phyloP scores from a whole-genome alignment of 495 filamentous ascomycete species.

The Polyplosphaeria fusca region DNA sequence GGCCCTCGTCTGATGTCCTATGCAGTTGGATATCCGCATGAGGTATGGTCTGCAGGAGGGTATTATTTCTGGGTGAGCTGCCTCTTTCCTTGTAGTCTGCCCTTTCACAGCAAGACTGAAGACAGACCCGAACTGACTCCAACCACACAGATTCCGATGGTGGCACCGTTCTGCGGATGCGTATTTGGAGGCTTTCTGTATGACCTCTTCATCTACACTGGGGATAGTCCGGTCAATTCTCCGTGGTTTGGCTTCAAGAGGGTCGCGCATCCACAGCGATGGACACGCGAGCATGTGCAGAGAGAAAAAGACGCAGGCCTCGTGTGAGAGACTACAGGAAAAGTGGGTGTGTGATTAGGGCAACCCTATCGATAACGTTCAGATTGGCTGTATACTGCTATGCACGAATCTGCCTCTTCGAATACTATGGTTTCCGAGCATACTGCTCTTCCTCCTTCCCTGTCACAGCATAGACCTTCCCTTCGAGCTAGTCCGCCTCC shows the following conservation, averaged over 20 bases:
- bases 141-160: constrained; percentile 45
- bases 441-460: no score
- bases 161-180: constrained; percentile 58
- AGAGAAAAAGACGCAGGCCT: constrained; percentile 23
- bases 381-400: no score
- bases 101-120: neutral
- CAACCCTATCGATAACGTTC: no score
- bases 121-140: no score
- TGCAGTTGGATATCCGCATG: constrained; percentile 59
- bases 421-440: no score
- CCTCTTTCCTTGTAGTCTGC: neutral
- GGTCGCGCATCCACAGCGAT: constrained; percentile 14
- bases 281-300: neutral
- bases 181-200: constrained; percentile 60
- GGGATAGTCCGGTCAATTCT: constrained; percentile 57
- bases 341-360: no score
- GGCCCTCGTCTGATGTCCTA: constrained; percentile 62
- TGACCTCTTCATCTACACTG: constrained; percentile 60
- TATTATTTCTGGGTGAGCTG: constrained; percentile 59
- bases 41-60: constrained; percentile 60
- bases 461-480: no score
- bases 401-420: no score
- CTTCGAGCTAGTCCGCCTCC: no score
- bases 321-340: no score
- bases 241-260: constrained; percentile 55